Base-by-base conservation (phyloP, 2,329 filamentous ascomycete genomes). In the Xylariaceae sp. region DNA sequence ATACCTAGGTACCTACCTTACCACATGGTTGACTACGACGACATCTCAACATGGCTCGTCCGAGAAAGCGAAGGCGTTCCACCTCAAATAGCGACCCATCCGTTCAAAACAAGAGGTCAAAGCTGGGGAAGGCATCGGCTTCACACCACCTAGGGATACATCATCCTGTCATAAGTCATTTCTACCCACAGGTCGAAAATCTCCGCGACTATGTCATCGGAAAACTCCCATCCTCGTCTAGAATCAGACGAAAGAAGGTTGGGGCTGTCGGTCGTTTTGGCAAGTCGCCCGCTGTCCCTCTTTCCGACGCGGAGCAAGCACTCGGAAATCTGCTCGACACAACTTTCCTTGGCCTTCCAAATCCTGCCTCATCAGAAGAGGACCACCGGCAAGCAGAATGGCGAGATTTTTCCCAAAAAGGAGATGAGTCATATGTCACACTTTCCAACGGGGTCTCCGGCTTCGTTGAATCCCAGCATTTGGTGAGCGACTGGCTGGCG, bases 201-300 rank as follows among this genome's bases (percentile, higher is more conserved):
- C 72, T 96, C 49, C 83, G 89, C 59, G 75, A 86, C 50, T 88
- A 89, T 70, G 71, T 91, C 36, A 71, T 91, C 42, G 72, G 73
- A 17, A 80, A 75, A 52, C 76, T 95, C 11, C 86, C 88, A 0
- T 57, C 67, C n/a, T 75, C 81, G 11, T 92, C 89, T 5, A 86
- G 77, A 47, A 65, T 83, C 47, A 72, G 82, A 41, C 72, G 78
- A 30, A 81, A 74, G 61, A 85, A 82, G 59, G 75, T 86, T 42
- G 62, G 71, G 2, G 68, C 66, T 4, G 54, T 82, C 18, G 75
- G 76, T 4, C 59, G 62, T 32, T 54, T 58, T 17, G 50, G 51
- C 6, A 51, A 53, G 11, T 14, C 47, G 31, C 45, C 58, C 6
- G 54, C 18, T 11, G 47, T 49, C n/a, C 35, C 56, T 15, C 45